Evolutionary conservation across 108 stramenopile genomes (phyloP).

Genomic region (Cyclostephanos invisitatus): DNA sequence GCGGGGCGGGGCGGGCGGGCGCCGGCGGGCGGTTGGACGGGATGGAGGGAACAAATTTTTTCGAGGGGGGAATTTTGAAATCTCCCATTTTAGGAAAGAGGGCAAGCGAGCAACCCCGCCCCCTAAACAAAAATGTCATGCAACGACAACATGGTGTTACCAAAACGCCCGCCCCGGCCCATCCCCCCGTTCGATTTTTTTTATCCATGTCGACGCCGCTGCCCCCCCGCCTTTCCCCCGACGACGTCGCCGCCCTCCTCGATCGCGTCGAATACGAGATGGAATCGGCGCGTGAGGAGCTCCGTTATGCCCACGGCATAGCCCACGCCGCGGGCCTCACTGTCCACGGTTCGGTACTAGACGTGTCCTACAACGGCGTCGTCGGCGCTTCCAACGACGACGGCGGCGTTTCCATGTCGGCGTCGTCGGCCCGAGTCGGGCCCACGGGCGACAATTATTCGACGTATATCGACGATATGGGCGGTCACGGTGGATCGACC

Average conservation of each 20-base stretch:
- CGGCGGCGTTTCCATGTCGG: not conserved
- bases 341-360: slow-evolving; percentile 47
- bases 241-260: slow-evolving; percentile 19
- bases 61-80: too few relatives aligned
- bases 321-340: slow-evolving; percentile 56
- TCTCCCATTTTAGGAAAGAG: too few relatives aligned
- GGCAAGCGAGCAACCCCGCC: too few relatives aligned
- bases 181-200: too few relatives aligned
- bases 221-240: not conserved
- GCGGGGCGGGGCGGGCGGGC: too few relatives aligned
- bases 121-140: too few relatives aligned
- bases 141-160: too few relatives aligned
- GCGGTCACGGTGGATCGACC: not conserved
- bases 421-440: too few relatives aligned
- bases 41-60: too few relatives aligned
- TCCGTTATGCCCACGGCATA: slow-evolving; percentile 47
- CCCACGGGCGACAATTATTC: not conserved
- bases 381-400: not conserved
- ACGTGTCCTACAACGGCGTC: slow-evolving; percentile 22
- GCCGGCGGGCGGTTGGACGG: too few relatives aligned
- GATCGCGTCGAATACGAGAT: slow-evolving; percentile 36
- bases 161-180: too few relatives aligned
- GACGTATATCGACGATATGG: not conserved
- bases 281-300: slow-evolving; percentile 40
- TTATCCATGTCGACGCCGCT: not conserved